A percentile compares a stretch with the other conserved stretches of the same genome.
phyloP scores from a whole-genome alignment of 2,329 filamentous ascomycete species.

The Xylariaceae sp. region DNA sequence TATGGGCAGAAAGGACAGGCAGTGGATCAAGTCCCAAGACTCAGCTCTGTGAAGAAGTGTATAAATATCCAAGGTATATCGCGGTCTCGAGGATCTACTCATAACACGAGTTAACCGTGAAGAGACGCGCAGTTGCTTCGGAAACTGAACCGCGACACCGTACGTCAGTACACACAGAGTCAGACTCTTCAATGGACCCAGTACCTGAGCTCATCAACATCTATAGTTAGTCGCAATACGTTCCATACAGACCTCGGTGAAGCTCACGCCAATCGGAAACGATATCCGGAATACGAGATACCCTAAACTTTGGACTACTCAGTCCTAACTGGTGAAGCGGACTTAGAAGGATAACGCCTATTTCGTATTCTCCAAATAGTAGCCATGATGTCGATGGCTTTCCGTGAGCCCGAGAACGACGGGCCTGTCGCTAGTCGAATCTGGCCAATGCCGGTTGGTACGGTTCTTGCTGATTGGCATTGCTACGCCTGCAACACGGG shows the following conservation, averaged over 20 bases:
- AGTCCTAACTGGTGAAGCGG: neutral
- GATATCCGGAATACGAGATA: neutral
- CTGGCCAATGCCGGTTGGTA: neutral
- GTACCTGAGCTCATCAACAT: neutral
- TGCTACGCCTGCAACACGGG: neutral
- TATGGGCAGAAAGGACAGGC: neutral
- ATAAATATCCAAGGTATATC: slow-evolving; percentile 4
- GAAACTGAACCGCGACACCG: neutral
- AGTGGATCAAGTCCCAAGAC: neutral
- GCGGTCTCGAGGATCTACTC: neutral
- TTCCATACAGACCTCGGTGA: neutral
- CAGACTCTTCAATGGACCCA: neutral
- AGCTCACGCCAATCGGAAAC: neutral
- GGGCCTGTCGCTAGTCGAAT: neutral
- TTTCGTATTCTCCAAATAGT: neutral
- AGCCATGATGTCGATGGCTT: neutral
- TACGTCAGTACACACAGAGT: neutral
- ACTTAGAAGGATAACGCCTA: neutral
- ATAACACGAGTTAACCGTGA: neutral
- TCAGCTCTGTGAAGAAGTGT: neutral
- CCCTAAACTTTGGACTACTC: neutral
- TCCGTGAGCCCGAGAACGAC: neutral
- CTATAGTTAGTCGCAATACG: neutral
- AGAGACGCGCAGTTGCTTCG: neutral
- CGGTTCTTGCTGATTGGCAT: neutral